These are phyloP conservation scores for Ceratobasidium sp. DNA, from an alignment of 1,284 basidiomycete species.

Conservation along the genomic window DNA sequence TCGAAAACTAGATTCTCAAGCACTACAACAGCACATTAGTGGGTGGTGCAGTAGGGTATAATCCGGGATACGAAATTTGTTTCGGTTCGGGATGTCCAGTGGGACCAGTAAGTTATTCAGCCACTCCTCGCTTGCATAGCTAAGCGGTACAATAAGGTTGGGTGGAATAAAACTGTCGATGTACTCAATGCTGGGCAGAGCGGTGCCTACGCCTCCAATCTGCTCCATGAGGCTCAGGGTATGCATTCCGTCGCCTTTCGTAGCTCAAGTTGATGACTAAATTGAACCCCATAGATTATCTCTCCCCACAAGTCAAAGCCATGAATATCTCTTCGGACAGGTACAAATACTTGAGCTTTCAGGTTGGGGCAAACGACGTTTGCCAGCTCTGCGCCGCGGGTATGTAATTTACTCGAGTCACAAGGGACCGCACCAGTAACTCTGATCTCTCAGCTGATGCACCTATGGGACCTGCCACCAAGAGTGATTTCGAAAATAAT, in stretches of 20 bases:
- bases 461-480: constrained; percentile 44
- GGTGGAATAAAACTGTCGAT: constrained; percentile 42
- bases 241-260: background rate
- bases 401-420: constrained; percentile 41
- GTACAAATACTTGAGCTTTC: constrained; percentile 51
- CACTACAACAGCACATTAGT: constrained; percentile 36
- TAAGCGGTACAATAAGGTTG: constrained; percentile 13
- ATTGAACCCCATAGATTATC: constrained; percentile 44
- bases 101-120: constrained; percentile 11
- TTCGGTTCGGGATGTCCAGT: constrained; percentile 38
- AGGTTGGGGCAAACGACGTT: constrained; percentile 52
- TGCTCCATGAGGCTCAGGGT: constrained; percentile 41
- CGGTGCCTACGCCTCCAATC: constrained; percentile 41
- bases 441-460: constrained; percentile 42
- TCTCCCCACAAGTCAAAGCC: constrained; percentile 46
- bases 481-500: constrained; percentile 47
- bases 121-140: background rate
- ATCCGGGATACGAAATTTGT: constrained; percentile 39
- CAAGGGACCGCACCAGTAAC: background rate
- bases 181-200: constrained; percentile 40
- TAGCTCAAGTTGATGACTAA: too few species aligned
- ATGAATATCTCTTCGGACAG: constrained; percentile 43
- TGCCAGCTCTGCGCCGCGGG: constrained; percentile 51
- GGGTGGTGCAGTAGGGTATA: constrained; percentile 39
- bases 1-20: constrained; percentile 37